Evolutionary conservation across 2,329 filamentous ascomycete species (phyloP).

Genomic region (Septoria linicola): DNA sequence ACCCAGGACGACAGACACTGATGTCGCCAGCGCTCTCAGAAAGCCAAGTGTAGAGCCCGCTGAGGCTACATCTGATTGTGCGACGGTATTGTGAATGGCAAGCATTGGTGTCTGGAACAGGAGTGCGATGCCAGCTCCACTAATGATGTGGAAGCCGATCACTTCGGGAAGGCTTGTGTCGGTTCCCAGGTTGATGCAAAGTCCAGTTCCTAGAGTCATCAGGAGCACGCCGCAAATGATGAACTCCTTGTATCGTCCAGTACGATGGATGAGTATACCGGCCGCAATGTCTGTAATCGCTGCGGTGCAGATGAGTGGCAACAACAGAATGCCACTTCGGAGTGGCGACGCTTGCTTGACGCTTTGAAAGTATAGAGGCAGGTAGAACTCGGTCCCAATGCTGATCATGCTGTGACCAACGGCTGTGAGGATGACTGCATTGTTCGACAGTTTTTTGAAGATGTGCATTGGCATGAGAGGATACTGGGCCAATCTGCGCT

Average conservation of each 20-base stretch:
- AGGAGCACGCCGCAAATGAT: slow-evolving; percentile 40
- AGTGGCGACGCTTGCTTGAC: slow-evolving; percentile 62
- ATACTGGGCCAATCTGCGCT: slow-evolving; percentile 62
- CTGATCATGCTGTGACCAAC: slow-evolving; percentile 56
- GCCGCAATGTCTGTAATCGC: slow-evolving; percentile 47
- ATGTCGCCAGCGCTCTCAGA: slow-evolving; percentile 45
- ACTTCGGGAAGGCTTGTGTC: background rate
- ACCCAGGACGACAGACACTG: slow-evolving; percentile 51
- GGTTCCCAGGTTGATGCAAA: background rate
- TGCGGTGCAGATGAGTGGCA: slow-evolving; percentile 56
- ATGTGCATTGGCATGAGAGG: slow-evolving; percentile 68
- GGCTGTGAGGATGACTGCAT: slow-evolving; percentile 55
- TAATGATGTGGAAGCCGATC: slow-evolving; percentile 52
- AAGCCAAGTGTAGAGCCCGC: slow-evolving; percentile 56
- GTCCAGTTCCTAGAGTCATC: slow-evolving; percentile 49
- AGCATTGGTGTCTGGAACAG: slow-evolving; percentile 58
- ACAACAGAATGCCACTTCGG: slow-evolving; percentile 58
- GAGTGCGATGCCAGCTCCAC: slow-evolving; percentile 52
- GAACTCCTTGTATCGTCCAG: slow-evolving; percentile 51
- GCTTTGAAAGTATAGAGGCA: slow-evolving; percentile 71
- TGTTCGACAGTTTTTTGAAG: slow-evolving; percentile 56
- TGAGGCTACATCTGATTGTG: slow-evolving; percentile 47
- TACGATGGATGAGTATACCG: slow-evolving; percentile 52
- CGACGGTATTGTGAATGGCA: slow-evolving; percentile 54
- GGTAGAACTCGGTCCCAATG: slow-evolving; percentile 66